These are phyloP conservation scores for Clarkia xantiana DNA, from an alignment of 345 rosid species.

Conservation along the genomic window DNA sequence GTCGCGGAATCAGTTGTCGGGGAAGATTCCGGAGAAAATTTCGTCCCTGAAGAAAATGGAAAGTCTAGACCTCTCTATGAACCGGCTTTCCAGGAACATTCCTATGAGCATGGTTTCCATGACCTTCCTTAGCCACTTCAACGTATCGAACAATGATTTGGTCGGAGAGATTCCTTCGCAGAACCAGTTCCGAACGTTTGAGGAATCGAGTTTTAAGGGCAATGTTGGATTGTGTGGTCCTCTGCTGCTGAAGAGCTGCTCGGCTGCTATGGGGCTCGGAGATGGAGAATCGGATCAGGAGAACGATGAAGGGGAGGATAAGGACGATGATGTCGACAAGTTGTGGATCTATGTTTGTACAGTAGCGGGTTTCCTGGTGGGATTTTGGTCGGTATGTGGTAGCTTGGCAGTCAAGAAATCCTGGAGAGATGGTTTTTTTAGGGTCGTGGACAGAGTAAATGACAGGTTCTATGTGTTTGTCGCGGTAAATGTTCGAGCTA, in stretches of 20 bases:
- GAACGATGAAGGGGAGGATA: neutral
- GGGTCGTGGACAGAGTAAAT: slow-evolving; percentile 10
- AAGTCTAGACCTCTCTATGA: slow-evolving; percentile 17
- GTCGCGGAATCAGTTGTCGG: slow-evolving; percentile 8
- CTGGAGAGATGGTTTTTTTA: slow-evolving; percentile 15
- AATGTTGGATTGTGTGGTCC: slow-evolving; percentile 11
- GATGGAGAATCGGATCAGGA: neutral
- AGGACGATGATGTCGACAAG: neutral
- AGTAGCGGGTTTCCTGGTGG: slow-evolving; percentile 14
- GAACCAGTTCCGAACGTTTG: slow-evolving; percentile 10
- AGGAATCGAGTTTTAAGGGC: slow-evolving; percentile 8
- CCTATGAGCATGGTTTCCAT: slow-evolving; percentile 13
- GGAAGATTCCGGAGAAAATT: slow-evolving; percentile 9
- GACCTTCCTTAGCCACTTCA: slow-evolving; percentile 7
- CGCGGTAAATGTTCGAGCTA: slow-evolving; percentile 1
- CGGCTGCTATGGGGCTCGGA: neutral
- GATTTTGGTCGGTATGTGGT: slow-evolving; percentile 13
- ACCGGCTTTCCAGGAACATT: slow-evolving; percentile 12
- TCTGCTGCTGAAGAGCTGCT: slow-evolving; percentile 10
- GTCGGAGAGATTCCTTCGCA: slow-evolving; percentile 10
- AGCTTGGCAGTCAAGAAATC: slow-evolving; percentile 7
- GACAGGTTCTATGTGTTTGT: slow-evolving; percentile 3
- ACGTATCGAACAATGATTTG: slow-evolving; percentile 18
- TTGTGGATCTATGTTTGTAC: slow-evolving; percentile 12
- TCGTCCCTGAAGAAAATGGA: slow-evolving; percentile 7